These are phyloP conservation scores for Talaromyces sp. DNA, from an alignment of 2,329 filamentous ascomycete genomes.

Conservation along the genomic window DNA sequence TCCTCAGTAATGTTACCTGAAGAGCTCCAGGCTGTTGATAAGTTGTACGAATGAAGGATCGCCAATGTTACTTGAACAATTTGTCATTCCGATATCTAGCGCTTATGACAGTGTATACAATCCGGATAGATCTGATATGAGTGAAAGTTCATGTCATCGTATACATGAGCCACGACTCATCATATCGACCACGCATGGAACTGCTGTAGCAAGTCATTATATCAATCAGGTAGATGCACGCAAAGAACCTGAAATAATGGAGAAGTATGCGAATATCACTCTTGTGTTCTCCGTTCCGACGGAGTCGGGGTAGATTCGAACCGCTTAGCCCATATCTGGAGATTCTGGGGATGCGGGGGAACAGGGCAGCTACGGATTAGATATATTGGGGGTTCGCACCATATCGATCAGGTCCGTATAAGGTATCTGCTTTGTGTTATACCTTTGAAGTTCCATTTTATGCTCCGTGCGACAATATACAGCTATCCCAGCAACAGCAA, in stretches of 20 bases:
- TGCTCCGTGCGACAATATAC: background rate
- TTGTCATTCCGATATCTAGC: background rate
- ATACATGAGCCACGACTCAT: background rate
- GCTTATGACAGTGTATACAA: background rate
- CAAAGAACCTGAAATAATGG: background rate
- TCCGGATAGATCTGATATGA: background rate
- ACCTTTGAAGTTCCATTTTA: background rate
- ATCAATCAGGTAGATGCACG: background rate
- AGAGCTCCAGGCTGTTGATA: too few species aligned
- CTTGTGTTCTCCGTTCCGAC: background rate
- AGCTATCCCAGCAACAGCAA: background rate
- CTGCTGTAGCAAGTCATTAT: background rate
- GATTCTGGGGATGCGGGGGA: background rate
- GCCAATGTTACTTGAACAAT: background rate
- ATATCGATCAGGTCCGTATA: too few species aligned
- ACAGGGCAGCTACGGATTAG: background rate
- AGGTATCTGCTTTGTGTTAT: background rate
- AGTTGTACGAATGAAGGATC: too few species aligned
- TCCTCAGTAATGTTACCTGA: too few species aligned
- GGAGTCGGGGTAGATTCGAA: background rate
- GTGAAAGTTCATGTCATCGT: background rate
- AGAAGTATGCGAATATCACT: background rate
- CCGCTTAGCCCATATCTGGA: background rate
- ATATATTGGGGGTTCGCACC: background rate
- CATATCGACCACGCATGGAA: background rate